These are phyloP conservation scores for Hygrophorus russula DNA, from an alignment of 768 basidiomycete species.

Conservation along the genomic window DNA sequence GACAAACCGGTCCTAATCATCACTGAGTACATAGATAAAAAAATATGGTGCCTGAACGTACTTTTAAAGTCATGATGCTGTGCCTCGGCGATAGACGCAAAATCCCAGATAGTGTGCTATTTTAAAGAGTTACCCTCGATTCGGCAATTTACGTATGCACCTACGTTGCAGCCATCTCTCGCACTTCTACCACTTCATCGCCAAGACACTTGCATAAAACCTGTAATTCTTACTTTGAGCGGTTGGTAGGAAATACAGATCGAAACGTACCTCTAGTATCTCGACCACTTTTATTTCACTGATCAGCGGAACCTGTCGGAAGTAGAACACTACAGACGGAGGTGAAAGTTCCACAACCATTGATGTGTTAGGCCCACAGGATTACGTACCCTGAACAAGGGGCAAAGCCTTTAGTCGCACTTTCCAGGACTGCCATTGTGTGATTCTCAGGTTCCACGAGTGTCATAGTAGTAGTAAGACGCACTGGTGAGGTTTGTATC, in stretches of 20 bases:
- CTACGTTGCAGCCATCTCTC: constrained; percentile 81
- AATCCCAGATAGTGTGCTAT: constrained; percentile 71
- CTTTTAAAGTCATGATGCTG: constrained; percentile 66
- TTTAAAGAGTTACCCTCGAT: constrained; percentile 1
- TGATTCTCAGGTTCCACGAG: constrained; percentile 6
- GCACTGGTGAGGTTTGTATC: constrained; percentile 57
- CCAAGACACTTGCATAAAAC: constrained; percentile 73
- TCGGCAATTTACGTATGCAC: constrained; percentile 13
- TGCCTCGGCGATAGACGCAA: constrained; percentile 71
- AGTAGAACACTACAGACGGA: constrained; percentile 61
- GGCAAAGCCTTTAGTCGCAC: constrained; percentile 81
- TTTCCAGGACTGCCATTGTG: constrained; percentile 59
- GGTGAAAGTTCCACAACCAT: background rate
- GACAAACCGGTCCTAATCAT: constrained; percentile 60
- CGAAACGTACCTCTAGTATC: constrained; percentile 56
- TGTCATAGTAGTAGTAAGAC: background rate
- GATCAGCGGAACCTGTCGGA: constrained; percentile 78
- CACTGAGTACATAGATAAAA: constrained; percentile 2
- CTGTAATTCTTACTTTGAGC: constrained; percentile 19
- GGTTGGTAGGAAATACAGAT: background rate
- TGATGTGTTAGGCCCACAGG: background rate
- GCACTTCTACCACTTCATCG: constrained; percentile 82
- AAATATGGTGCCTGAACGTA: constrained; percentile 12
- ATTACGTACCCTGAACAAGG: constrained; percentile 54
- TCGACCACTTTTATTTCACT: constrained; percentile 63